Evolutionary conservation across 2,329 filamentous ascomycete species (phyloP).

Genomic region (Pyrenochaeta sp.): DNA sequence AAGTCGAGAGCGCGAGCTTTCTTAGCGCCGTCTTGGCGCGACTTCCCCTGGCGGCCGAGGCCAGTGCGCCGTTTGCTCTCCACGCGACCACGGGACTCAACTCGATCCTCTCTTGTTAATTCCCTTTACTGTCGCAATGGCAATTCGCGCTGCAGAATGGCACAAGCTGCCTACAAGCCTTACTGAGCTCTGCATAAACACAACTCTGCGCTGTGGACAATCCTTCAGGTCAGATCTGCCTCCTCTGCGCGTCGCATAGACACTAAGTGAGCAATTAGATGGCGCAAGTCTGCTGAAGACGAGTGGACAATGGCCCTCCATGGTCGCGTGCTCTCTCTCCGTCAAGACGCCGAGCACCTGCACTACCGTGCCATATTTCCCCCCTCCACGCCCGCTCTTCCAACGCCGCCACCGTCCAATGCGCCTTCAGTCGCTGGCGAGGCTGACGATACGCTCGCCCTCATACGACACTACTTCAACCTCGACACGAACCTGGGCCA

Average conservation of each 20-base stretch:
- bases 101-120: neutral
- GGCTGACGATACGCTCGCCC: conserved; percentile 75
- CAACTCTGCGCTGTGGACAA: conserved; percentile 91
- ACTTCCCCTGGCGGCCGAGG: conserved; percentile 12
- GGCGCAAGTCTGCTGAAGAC: conserved; percentile 79
- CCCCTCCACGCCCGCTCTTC: conserved; percentile 41
- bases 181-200: conserved; percentile 91
- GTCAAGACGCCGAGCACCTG: conserved; percentile 79
- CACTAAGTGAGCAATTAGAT: conserved; percentile 60
- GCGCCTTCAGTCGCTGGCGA: conserved; percentile 38
- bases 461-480: conserved; percentile 88
- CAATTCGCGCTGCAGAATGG: conserved; percentile 74
- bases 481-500: conserved; percentile 75
- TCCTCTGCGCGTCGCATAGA: neutral
- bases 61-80: conserved; percentile 11
- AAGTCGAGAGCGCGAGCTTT: conserved; percentile 26
- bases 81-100: neutral
- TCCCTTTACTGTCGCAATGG: conserved; percentile 39
- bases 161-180: conserved; percentile 82
- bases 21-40: conserved; percentile 27
- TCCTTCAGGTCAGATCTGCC: conserved; percentile 71
- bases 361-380: conserved; percentile 78
- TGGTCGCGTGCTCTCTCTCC: conserved; percentile 83
- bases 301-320: conserved; percentile 91
- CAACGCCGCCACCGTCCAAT: conserved; percentile 49